phyloP scores from a whole-genome alignment of 2,329 filamentous ascomycete species.

The Pyrenochaeta sp. region DNA sequence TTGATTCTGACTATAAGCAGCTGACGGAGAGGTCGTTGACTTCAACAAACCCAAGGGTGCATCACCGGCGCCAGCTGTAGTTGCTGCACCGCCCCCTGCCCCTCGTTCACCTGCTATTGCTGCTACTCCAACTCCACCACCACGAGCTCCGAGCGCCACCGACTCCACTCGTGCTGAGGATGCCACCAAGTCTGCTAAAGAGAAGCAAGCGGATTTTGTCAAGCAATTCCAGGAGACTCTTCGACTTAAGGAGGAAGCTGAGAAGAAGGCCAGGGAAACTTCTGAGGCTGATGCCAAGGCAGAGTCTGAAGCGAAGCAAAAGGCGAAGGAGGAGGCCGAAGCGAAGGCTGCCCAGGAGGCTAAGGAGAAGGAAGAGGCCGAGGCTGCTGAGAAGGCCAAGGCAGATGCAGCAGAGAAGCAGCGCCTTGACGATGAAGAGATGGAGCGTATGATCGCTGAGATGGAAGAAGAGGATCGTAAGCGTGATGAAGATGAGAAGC shows the following conservation, averaged over 20 bases:
- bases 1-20: slow-evolving; percentile 72
- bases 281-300: slow-evolving; percentile 52
- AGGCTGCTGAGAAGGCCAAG: slow-evolving; percentile 54
- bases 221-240: slow-evolving; percentile 71
- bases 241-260: slow-evolving; percentile 64
- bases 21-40: slow-evolving; percentile 78
- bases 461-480: slow-evolving; percentile 56
- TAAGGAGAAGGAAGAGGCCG: slow-evolving; percentile 41
- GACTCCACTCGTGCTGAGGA: slow-evolving; percentile 72
- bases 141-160: slow-evolving; percentile 72
- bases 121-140: slow-evolving; percentile 72
- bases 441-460: slow-evolving; percentile 72
- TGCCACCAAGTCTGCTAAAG: slow-evolving; percentile 76
- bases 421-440: slow-evolving; percentile 53
- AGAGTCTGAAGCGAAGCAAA: slow-evolving; percentile 51
- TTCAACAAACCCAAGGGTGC: slow-evolving; percentile 58
- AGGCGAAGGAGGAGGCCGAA: slow-evolving; percentile 50
- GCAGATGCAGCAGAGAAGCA: slow-evolving; percentile 45
- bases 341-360: slow-evolving; percentile 37
- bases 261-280: slow-evolving; percentile 60
- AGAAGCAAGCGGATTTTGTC: slow-evolving; percentile 71
- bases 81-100: slow-evolving; percentile 58
- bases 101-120: slow-evolving; percentile 71
- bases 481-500: slow-evolving; percentile 74
- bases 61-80: slow-evolving; percentile 50